phyloP scores from a whole-genome alignment of 2,329 filamentous ascomycete genomes.

The Dactylellina cionopaga region DNA sequence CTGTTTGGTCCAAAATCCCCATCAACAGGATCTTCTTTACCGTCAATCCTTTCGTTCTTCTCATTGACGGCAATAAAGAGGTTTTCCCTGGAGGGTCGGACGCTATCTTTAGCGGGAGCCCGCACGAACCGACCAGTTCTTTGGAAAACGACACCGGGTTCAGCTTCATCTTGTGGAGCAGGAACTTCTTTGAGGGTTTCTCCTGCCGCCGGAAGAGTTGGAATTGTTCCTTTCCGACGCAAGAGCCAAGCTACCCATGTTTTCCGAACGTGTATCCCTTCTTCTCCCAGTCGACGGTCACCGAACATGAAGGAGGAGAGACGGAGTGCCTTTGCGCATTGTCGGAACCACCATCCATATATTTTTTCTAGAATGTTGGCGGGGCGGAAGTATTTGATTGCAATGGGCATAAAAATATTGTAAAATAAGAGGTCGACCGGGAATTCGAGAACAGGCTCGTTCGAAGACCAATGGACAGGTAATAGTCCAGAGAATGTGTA shows the following conservation, averaged over 20 bases:
- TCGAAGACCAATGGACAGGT: slow-evolving; percentile 92
- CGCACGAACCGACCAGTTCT: slow-evolving; percentile 84
- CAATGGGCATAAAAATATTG: slow-evolving; percentile 92
- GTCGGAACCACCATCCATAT: slow-evolving; percentile 96
- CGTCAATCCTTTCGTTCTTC: slow-evolving; percentile 73
- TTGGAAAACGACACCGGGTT: slow-evolving; percentile 66
- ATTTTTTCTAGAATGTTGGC: slow-evolving; percentile 83
- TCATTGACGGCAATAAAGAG: slow-evolving; percentile 83
- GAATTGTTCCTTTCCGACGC: slow-evolving; percentile 60
- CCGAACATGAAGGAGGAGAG: slow-evolving; percentile 94
- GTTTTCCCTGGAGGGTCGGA: slow-evolving; percentile 82
- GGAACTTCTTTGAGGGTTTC: slow-evolving; percentile 13
- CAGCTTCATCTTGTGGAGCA: slow-evolving; percentile 43
- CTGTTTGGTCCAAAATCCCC: slow-evolving; percentile 71
- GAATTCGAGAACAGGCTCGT: slow-evolving; percentile 91
- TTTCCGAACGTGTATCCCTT: slow-evolving; percentile 73
- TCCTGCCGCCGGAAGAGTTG: slow-evolving; percentile 53
- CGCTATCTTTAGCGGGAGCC: slow-evolving; percentile 92
- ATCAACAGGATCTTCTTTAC: slow-evolving; percentile 66
- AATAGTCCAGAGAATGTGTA: slow-evolving; percentile 76
- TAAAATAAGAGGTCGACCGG: slow-evolving; percentile 94
- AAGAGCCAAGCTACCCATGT: slow-evolving; percentile 66
- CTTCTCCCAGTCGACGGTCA: slow-evolving; percentile 81
- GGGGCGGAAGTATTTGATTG: slow-evolving; percentile 84
- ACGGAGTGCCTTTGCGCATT: slow-evolving; percentile 80